Percentiles rank a stretch among this genome's conserved stretches.
These are phyloP conservation scores for Penicillium sumatraense DNA, from an alignment of 2,329 filamentous ascomycete genomes.

Conservation along the genomic window DNA sequence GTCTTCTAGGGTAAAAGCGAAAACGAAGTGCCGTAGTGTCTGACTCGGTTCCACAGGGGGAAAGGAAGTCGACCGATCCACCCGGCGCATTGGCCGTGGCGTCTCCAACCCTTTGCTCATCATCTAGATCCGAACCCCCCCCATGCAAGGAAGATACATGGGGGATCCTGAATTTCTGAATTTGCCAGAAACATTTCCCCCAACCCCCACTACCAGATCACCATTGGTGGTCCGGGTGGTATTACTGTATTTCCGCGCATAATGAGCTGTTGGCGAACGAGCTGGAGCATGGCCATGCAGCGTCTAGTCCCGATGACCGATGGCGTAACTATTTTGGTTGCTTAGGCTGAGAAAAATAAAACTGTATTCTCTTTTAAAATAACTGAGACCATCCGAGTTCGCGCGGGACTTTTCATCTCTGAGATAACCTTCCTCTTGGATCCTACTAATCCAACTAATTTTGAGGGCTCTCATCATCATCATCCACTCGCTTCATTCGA, in stretches of 20 bases:
- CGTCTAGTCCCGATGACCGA: conserved; percentile 23
- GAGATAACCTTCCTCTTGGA: conserved; percentile 15
- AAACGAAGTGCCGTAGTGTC: conserved; percentile 13
- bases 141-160: conserved; percentile 32
- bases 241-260: conserved; percentile 22
- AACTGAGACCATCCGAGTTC: conserved; percentile 20
- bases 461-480: conserved; percentile 9
- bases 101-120: conserved; percentile 24
- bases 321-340: conserved; percentile 22
- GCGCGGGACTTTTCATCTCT: conserved; percentile 5
- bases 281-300: conserved; percentile 28
- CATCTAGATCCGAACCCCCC: conserved; percentile 26
- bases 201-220: conserved; percentile 4
- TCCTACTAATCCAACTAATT: conserved; percentile 15
- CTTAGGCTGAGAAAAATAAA: conserved; percentile 14
- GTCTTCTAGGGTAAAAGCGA: neutral
- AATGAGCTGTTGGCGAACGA: conserved; percentile 18
- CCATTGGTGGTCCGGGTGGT: conserved; percentile 12
- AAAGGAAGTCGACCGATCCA: conserved; percentile 18
- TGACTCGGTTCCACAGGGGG: conserved; percentile 30
- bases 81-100: conserved; percentile 16
- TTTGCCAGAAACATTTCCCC: conserved; percentile 11
- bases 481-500: conserved; percentile 6
- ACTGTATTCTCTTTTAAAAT: conserved; percentile 22
- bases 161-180: conserved; percentile 18